Percentiles rank a stretch among this genome's conserved stretches.
phyloP scores from a whole-genome alignment of 2,329 filamentous ascomycete species.

The Aureobasidium sp. region DNA sequence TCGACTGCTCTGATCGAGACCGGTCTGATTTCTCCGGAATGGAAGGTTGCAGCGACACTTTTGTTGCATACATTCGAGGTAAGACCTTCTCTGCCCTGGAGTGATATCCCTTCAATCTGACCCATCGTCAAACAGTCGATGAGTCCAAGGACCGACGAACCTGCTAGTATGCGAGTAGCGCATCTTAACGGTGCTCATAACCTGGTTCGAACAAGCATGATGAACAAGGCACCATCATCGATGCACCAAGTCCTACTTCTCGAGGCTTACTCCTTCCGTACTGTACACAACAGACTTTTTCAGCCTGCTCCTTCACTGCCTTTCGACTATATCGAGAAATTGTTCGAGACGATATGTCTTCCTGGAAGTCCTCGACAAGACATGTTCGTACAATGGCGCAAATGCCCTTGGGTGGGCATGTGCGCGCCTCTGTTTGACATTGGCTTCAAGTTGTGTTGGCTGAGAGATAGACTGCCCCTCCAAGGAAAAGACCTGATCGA shows the following conservation, averaged over 20 bases:
- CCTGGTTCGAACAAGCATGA: background rate
- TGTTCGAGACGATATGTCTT: background rate
- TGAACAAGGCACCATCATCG: background rate
- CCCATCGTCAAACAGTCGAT: background rate
- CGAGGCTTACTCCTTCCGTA: background rate
- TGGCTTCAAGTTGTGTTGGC: background rate
- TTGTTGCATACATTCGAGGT: constrained; percentile 5
- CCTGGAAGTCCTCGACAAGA: constrained; percentile 6
- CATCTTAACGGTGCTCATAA: constrained; percentile 6
- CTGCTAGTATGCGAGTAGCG: background rate
- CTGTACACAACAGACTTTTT: background rate
- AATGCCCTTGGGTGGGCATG: constrained; percentile 10
- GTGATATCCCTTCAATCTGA: background rate
- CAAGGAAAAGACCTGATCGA: background rate
- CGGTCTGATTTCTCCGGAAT: background rate
- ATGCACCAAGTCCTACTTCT: constrained; percentile 7
- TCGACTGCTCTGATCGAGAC: constrained; percentile 3
- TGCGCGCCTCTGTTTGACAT: constrained; percentile 1
- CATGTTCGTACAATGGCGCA: background rate
- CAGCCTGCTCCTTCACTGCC: background rate
- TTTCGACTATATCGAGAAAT: background rate
- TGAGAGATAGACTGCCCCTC: background rate
- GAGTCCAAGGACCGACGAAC: constrained; percentile 1
- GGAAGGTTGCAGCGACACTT: constrained; percentile 1
- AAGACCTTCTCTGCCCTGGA: background rate